Base-by-base conservation (phyloP, 805 yeast genomes). In the Sugiyamaella chiloensis region DNA sequence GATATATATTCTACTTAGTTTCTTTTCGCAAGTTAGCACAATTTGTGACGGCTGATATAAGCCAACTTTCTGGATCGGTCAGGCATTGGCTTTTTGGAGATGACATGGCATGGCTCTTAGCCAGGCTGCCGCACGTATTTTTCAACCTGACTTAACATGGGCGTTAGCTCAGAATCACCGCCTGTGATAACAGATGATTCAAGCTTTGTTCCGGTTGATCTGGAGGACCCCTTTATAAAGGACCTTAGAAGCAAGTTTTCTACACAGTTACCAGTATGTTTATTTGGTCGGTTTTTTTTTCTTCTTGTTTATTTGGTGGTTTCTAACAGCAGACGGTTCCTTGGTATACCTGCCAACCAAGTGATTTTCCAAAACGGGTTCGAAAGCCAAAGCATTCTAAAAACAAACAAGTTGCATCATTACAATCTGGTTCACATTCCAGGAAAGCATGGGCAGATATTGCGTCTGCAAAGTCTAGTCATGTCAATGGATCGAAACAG, bases 151-250 rank as follows among this genome's bases (percentile, higher is more conserved):
- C 37, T 16, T 19, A 12, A 34, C 16, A n/a, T n/a, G n/a, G n/a
- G n/a, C n/a, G n/a, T n/a, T n/a, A n/a, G n/a, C n/a, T n/a, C n/a
- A n/a, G n/a, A n/a, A n/a, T n/a, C n/a, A n/a, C n/a, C n/a, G 3
- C 37, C 37, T 19, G 11, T 16, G 20, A 34, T 16, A 34, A 19
- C 20, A 16, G 16, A 19, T 9, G 21, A 24, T 14, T 32, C 16
- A 21, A 46, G 20, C 14, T 43, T 52, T 32, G 34, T 46, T 12
- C 46, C 55, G 14, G 55, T 49, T 9, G 47, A 50, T 32, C 36
- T 24, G 9, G 29, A 42, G 4, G 52, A 50, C 37, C 51, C 52
- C 8, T 52, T 42, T 42, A 49, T 52, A 46, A 46, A 34, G 27
- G 44, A 29, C 17, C 44, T 52, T 24, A 30, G 51, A 12, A 20